These are phyloP conservation scores for Talaromyces sp. DNA, from an alignment of 2,329 filamentous ascomycete genomes.

Conservation along the genomic window DNA sequence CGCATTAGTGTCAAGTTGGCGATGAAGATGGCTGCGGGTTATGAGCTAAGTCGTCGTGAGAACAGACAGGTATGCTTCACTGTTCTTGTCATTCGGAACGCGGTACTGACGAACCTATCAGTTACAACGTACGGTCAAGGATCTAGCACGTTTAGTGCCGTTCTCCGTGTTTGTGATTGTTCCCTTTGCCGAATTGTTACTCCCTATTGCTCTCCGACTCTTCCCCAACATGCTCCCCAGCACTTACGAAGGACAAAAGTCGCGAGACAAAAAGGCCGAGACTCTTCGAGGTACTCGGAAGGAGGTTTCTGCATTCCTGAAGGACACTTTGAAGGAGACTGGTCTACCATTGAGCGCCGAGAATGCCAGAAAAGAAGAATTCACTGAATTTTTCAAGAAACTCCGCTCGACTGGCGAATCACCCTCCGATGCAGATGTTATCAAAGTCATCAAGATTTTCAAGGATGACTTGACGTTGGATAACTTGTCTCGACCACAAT, in stretches of 20 bases:
- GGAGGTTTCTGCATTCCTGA: conserved; percentile 87
- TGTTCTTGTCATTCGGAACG: conserved; percentile 16
- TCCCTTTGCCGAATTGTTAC: conserved; percentile 87
- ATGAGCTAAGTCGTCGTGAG: conserved; percentile 92
- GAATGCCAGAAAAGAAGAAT: conserved; percentile 88
- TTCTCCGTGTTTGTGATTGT: conserved; percentile 98
- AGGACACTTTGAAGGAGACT: conserved; percentile 86
- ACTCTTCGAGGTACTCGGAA: conserved; percentile 80
- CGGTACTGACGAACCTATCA: conserved; percentile 26
- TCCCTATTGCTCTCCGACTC: conserved; percentile 85
- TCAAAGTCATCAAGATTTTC: conserved; percentile 99
- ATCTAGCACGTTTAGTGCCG: conserved; percentile 85
- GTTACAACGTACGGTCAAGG: conserved; percentile 87
- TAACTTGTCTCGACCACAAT: conserved; percentile 90
- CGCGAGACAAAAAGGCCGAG: conserved; percentile 83
- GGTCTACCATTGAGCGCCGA: conserved; percentile 80
- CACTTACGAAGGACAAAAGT: conserved; percentile 90
- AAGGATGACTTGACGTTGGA: conserved; percentile 95
- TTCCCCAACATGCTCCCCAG: conserved; percentile 97
- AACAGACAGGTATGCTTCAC: conserved; percentile 64
- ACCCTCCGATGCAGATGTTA: conserved; percentile 84
- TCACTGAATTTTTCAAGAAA: conserved; percentile 96
- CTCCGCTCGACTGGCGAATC: conserved; percentile 85
- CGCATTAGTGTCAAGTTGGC: conserved; percentile 88
- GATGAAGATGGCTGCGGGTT: conserved; percentile 95